These are phyloP conservation scores for Talaromyces sp. DNA, from an alignment of 2,329 filamentous ascomycete species.

Conservation along the genomic window DNA sequence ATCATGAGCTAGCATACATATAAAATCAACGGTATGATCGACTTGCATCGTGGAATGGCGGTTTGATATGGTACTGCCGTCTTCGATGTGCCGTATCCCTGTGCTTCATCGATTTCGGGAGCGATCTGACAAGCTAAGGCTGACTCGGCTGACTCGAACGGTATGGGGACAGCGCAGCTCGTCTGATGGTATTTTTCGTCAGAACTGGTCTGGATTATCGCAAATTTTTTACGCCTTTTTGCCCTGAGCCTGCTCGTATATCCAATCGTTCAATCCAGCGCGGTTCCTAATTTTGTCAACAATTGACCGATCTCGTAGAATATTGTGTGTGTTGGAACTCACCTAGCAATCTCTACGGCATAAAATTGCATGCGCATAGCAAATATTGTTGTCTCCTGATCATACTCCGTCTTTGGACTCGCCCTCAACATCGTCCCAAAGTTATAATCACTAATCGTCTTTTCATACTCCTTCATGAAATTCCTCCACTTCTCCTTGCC, in stretches of 20 bases:
- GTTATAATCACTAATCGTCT: slow-evolving; percentile 94
- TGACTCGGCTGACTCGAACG: too few species aligned
- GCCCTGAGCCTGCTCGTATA: slow-evolving; percentile 71
- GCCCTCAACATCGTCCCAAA: slow-evolving; percentile 90
- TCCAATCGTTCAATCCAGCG: slow-evolving; percentile 90
- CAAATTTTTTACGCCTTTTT: slow-evolving; percentile 52
- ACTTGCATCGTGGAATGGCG: neutral
- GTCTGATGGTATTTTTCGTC: neutral
- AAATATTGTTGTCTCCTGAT: slow-evolving; percentile 85
- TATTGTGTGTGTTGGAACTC: neutral
- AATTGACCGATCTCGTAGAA: neutral
- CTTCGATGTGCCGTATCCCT: too few species aligned
- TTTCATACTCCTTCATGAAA: slow-evolving; percentile 92
- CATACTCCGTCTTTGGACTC: slow-evolving; percentile 78
- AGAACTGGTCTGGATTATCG: neutral
- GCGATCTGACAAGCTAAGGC: neutral
- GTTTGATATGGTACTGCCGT: neutral
- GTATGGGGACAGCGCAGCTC: neutral
- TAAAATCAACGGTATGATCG: neutral
- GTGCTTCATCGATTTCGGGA: neutral
- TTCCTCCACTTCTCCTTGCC: slow-evolving; percentile 94
- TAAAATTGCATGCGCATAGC: slow-evolving; percentile 81
- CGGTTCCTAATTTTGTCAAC: slow-evolving; percentile 61
- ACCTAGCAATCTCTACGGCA: slow-evolving; percentile 71
- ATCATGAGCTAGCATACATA: neutral